A percentile compares a stretch with the other conserved stretches of the same genome.
These are phyloP conservation scores for Mycena amicta DNA, from an alignment of 768 basidiomycete genomes.

Conservation along the genomic window DNA sequence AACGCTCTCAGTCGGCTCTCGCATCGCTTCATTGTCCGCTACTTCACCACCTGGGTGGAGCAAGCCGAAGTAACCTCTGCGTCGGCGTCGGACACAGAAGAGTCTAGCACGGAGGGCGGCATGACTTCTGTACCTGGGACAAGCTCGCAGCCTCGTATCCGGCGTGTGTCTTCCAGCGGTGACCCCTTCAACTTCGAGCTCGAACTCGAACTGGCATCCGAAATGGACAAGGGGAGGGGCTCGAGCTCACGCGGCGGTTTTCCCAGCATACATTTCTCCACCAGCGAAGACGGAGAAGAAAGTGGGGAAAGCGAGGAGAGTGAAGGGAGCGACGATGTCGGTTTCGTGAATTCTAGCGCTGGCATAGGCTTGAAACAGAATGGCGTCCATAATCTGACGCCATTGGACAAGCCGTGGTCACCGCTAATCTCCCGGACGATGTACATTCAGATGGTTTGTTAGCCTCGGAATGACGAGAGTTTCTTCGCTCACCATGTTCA, in stretches of 20 bases:
- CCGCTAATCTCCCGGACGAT: constrained; percentile 58
- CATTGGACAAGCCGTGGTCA: constrained; percentile 16
- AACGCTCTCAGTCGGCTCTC: constrained; percentile 85
- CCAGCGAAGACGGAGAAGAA: background rate
- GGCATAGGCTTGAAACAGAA: background rate
- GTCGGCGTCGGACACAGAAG: constrained; percentile 48
- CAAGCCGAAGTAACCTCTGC: constrained; percentile 54
- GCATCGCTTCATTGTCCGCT: constrained; percentile 90
- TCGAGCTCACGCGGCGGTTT: constrained; percentile 66
- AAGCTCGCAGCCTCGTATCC: constrained; percentile 9
- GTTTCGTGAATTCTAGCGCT: background rate
- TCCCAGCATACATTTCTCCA: constrained; percentile 82
- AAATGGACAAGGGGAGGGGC: constrained; percentile 43
- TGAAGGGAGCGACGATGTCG: constrained; percentile 17
- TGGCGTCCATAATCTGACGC: background rate
- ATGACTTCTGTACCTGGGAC: constrained; percentile 56
- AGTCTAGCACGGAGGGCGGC: constrained; percentile 51
- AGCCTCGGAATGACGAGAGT: background rate
- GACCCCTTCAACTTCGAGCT: constrained; percentile 69
- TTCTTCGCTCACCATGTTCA: background rate
- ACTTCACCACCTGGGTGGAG: constrained; percentile 92
- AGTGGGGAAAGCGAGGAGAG: constrained; percentile 42
- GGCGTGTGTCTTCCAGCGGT: constrained; percentile 45
- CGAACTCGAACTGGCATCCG: constrained; percentile 46
- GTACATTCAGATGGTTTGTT: constrained; percentile 90